Conservation (phyloP, 371 early-diverging fungal genomes). For the Batrachochytrium dendrobatidis region DNA sequence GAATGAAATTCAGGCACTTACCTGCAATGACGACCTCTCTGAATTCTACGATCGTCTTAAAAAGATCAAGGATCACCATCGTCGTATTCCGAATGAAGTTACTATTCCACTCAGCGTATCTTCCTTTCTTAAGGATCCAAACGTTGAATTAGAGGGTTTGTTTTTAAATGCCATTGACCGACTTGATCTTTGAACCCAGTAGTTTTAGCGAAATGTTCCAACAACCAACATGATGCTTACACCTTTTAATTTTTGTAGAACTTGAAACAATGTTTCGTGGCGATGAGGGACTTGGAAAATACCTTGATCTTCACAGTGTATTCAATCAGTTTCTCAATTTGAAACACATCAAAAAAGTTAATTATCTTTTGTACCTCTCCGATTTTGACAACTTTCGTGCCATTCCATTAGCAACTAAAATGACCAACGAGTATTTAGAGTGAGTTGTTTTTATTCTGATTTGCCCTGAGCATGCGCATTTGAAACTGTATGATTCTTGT, state of each 20-base stretch:
- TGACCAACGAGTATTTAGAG: slow-evolving; percentile 48
- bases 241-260: slow-evolving; percentile 29
- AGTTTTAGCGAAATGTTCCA: background rate
- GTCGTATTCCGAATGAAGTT: slow-evolving; percentile 69
- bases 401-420: slow-evolving; percentile 58
- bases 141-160: slow-evolving; percentile 45
- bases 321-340: slow-evolving; percentile 77
- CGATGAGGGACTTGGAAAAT: slow-evolving; percentile 81
- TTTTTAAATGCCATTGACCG: background rate
- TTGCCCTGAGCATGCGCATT: no score
- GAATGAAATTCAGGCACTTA: slow-evolving; percentile 65
- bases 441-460: slow-evolving; percentile 22
- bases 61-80: slow-evolving; percentile 75
- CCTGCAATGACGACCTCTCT: slow-evolving; percentile 60
- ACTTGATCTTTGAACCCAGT: background rate
- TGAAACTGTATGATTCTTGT: background rate
- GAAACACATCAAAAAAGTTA: slow-evolving; percentile 58
- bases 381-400: slow-evolving; percentile 59
- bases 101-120: slow-evolving; percentile 77
- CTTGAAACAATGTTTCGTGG: slow-evolving; percentile 85
- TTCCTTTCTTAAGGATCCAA: slow-evolving; percentile 56
- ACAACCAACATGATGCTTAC: slow-evolving; percentile 10
- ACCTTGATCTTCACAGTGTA: slow-evolving; percentile 76
- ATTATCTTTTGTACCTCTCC: slow-evolving; percentile 74
- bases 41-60: slow-evolving; percentile 84